Base-by-base conservation (phyloP, 164 flowering plant genomes). In the Litsea cubeba region DNA sequence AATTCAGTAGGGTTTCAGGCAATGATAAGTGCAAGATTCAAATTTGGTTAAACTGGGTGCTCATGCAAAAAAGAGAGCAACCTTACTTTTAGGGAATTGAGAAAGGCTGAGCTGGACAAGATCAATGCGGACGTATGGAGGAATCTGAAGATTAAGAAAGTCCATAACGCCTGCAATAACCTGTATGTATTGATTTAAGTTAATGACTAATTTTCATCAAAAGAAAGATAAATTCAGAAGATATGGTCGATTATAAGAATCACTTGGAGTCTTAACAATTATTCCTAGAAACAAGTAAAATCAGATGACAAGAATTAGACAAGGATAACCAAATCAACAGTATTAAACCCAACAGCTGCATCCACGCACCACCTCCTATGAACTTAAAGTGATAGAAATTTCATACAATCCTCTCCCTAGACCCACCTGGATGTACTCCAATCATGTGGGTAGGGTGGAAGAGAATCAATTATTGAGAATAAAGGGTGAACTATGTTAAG, bases 111-210 rank as follows among this genome's bases (percentile, higher is more conserved):
- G 79, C 80, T 90, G 91, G 77, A 95, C 74, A 79, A 84, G 84
- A 85, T 95, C 98, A 46, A 90, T 79, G 77, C 93, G 87, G 75
- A 91, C 84, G 85, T 83, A 93, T n/a, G 97, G 95, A 77, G 93
- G 89, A 75, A 95, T 91, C 62, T 54, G 83, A 78, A 91, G 51
- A 77, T 85, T 85, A 50, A 95, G 91, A 35, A 78, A 63, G 69
- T 84, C 80, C 89, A 95, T 84, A 7, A 87, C 93, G 74, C 96
- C 97, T 78, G 90, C 85, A 77, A 95, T 85, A 46, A 95, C 97
- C 99, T 95, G 91, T 79, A 62, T 91, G 91, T 79, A 62, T 26
- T 54, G 30, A 11, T 62, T 79, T 69, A 68, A 67, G 78, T 77
- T 62, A 75, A 71, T 57, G 40, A 71, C 32, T 6, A 32, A 12